Conservation (phyloP, 1,284 basidiomycete genomes). For the Pholiota adiposa region DNA sequence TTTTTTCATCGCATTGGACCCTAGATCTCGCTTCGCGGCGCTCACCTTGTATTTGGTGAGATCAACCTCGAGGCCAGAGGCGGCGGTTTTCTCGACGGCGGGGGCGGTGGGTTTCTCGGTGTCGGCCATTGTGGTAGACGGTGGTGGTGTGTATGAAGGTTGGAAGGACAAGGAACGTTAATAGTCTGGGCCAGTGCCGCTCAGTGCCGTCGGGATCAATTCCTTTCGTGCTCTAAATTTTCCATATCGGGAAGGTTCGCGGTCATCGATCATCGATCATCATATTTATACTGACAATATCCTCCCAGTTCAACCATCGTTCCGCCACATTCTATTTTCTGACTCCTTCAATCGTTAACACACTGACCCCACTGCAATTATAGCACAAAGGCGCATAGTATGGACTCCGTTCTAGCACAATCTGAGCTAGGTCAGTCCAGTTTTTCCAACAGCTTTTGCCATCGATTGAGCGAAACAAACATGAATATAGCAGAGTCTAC, state of each 20-base stretch:
- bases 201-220: no score
- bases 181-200: no score
- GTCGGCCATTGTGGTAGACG: slow-evolving; percentile 54
- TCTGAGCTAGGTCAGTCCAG: no score
- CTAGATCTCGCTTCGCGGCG: slow-evolving; percentile 17
- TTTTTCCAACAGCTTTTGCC: no score
- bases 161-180: slow-evolving; percentile 12
- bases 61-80: slow-evolving; percentile 69
- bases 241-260: slow-evolving; percentile 24
- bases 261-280: background rate
- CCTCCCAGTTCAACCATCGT: no score
- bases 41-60: slow-evolving; percentile 83
- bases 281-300: background rate
- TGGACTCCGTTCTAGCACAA: no score
- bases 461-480: no score
- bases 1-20: slow-evolving; percentile 21
- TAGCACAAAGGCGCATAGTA: no score
- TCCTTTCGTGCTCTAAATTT: slow-evolving; percentile 11
- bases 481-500: no score
- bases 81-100: slow-evolving; percentile 48
- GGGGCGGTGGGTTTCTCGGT: slow-evolving; percentile 44
- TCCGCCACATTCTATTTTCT: no score
- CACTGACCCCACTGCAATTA: no score
- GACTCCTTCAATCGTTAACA: no score
- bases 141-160: slow-evolving; percentile 12